Evolutionary conservation across 202 grass and related monocot genomes (phyloP), one percentile per base, ranked within the genome.

Genomic region (Carex arenaria): DNA sequence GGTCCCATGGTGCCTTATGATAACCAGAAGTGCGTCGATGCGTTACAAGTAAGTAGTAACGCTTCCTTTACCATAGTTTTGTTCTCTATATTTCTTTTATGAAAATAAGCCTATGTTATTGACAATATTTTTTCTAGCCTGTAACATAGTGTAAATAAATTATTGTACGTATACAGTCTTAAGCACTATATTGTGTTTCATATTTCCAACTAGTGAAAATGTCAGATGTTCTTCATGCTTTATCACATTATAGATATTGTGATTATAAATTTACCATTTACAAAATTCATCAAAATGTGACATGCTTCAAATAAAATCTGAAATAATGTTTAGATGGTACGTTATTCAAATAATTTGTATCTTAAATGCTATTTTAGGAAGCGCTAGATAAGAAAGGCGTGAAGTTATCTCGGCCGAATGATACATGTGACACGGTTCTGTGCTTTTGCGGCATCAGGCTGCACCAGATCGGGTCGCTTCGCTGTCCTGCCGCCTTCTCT

Each of bases 391-490:
- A 70, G 82, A 89, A 91, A 36, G 88, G 88, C 5, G 86, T 98
- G 84, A 83, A 85, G 42, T 78, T 98, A 64, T 70, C 91, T 31
- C 67, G 89, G 38, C 89, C 96, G 13, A 98, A 95, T 80, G 83
- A 62, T 4, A 93, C 96, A 55, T 98, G 96, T 81, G 96, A 95
- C 91, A 90, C 88, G 3, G 91, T 95, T 31, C 80, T 98, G 64
- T 98, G 96, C 91, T 98, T 95, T 86, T 98, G 96, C 78, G 93
- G 96, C 84, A 98, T 98, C 87, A 89, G 96, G 63, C 91, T 98
- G 73, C 96, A 98, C 86, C 96, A 98, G 86, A 95, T 98, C 77
- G 91, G 93, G 34, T 98, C 93, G 78, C 96, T 98, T 68, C 93
- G 88, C 10, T 98, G 96, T 82, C 96, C 96, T n/a, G 89, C 96